These are phyloP conservation scores for Nitzschia putrida DNA, from an alignment of 108 stramenopile species.

Conservation along the genomic window DNA sequence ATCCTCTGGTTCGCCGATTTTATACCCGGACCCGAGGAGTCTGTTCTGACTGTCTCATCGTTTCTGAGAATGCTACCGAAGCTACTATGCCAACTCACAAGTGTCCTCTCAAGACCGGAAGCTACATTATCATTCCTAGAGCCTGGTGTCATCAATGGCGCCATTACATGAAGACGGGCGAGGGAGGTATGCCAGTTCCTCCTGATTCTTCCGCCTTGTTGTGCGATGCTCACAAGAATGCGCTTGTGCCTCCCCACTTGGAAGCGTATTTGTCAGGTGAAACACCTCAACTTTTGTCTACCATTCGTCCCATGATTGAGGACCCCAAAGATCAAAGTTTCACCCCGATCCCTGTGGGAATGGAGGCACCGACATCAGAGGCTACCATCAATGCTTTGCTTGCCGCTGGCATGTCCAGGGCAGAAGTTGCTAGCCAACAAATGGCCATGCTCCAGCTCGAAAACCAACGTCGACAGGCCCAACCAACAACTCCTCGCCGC, in stretches of 20 bases:
- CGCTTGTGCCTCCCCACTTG: constrained; percentile 79
- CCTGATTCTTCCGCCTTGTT: constrained; percentile 71
- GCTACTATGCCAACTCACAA: background rate
- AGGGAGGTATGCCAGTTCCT: constrained; percentile 62
- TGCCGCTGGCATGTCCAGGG: constrained; percentile 62
- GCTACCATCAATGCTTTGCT: constrained; percentile 55
- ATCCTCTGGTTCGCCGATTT: constrained; percentile 71
- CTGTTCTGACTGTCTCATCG: constrained; percentile 47
- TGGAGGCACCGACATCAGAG: constrained; percentile 29
- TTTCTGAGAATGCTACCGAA: background rate
- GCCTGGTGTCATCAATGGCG: constrained; percentile 84
- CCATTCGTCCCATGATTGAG: constrained; percentile 17
- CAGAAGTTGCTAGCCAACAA: constrained; percentile 58
- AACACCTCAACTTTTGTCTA: constrained; percentile 48
- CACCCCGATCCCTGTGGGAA: constrained; percentile 35
- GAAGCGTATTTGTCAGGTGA: constrained; percentile 72
- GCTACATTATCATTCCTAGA: constrained; percentile 71
- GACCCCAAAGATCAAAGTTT: constrained; percentile 13
- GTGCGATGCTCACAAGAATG: constrained; percentile 77
- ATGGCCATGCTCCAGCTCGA: constrained; percentile 63
- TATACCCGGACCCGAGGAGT: constrained; percentile 72
- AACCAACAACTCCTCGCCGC: background rate
- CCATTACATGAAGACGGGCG: constrained; percentile 84
- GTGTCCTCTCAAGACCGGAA: constrained; percentile 68
- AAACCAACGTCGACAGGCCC: constrained; percentile 14